These are phyloP conservation scores for Arthrobotrys sphaeroides DNA, from an alignment of 2,329 filamentous ascomycete genomes.

Conservation along the genomic window DNA sequence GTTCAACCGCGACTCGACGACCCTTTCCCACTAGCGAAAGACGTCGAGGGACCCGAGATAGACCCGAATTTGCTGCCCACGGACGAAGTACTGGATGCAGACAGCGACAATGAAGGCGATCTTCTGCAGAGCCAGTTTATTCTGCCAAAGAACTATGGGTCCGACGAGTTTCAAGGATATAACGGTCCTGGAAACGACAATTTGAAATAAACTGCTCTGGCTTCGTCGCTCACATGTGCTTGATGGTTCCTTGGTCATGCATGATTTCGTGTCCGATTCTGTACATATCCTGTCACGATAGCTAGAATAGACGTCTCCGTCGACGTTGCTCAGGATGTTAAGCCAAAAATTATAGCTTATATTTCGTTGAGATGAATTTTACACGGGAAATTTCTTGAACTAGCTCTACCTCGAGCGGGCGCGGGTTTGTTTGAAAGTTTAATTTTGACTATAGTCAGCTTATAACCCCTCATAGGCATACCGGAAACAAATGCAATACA, in stretches of 20 bases:
- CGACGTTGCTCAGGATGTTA: too few relatives aligned
- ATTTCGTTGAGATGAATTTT: too few relatives aligned
- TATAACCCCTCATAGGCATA: not conserved
- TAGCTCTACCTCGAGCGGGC: too few relatives aligned
- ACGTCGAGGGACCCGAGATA: not conserved
- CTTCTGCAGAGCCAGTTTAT: not conserved
- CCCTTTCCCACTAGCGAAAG: not conserved
- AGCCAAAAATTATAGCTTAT: too few relatives aligned
- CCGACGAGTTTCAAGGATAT: constrained; percentile 1
- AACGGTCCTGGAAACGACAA: constrained; percentile 17
- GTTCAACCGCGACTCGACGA: not conserved
- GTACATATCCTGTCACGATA: too few relatives aligned
- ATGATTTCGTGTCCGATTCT: too few relatives aligned
- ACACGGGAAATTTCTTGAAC: too few relatives aligned
- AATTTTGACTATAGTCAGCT: not conserved
- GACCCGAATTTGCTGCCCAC: too few relatives aligned
- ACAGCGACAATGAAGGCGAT: not conserved
- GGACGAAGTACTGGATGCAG: not conserved
- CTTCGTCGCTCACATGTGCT: not conserved
- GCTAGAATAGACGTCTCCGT: too few relatives aligned
- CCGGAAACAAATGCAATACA: not conserved
- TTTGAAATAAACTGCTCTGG: not conserved
- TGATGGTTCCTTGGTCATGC: too few relatives aligned
- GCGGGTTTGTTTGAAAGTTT: too few relatives aligned
- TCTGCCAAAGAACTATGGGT: not conserved